Percentiles rank a stretch among this genome's conserved stretches.
phyloP scores from a whole-genome alignment of 805 yeast species.

The Myxozyma geophila region DNA sequence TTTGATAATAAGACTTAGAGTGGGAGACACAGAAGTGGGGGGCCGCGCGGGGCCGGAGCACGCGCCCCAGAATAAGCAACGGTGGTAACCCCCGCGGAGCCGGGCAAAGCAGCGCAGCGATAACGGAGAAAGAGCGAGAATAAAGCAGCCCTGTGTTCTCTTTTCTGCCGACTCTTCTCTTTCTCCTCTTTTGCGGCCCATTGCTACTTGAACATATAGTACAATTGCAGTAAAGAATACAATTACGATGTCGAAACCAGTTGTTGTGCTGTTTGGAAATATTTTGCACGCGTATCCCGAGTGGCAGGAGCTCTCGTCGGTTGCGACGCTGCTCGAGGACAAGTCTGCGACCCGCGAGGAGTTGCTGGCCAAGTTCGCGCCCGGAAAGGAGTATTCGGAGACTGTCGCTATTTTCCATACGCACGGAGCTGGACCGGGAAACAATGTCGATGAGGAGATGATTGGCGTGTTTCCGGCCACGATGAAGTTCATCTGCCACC shows the following conservation, averaged over 20 bases:
- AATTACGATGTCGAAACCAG: conserved; percentile 49
- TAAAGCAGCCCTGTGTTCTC: no score
- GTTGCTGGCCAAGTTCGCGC: conserved; percentile 48
- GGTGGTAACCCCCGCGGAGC: no score
- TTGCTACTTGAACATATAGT: not conserved
- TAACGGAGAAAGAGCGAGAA: no score
- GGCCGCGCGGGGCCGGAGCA: no score
- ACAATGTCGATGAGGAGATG: conserved; percentile 68
- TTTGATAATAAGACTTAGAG: no score
- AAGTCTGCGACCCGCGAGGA: conserved; percentile 41
- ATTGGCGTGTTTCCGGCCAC: conserved; percentile 59
- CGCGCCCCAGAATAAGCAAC: no score
- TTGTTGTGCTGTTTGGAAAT: conserved; percentile 70
- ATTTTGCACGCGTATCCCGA: conserved; percentile 63
- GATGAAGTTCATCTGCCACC: conserved; percentile 60
- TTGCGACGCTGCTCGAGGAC: conserved; percentile 38
- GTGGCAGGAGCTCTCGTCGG: conserved; percentile 58
- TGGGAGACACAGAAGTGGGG: no score
- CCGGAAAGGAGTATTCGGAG: conserved; percentile 49
- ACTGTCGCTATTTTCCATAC: conserved; percentile 55
- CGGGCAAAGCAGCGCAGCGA: no score
- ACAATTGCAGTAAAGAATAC: no score
- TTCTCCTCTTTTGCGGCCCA: not conserved
- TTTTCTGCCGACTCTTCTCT: no score
- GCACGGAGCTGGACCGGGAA: conserved; percentile 53